Percentiles rank a stretch among this genome's conserved stretches.
Evolutionary conservation across 2,329 filamentous ascomycete species (phyloP).

Genomic region (Fusarium protoensiforme): DNA sequence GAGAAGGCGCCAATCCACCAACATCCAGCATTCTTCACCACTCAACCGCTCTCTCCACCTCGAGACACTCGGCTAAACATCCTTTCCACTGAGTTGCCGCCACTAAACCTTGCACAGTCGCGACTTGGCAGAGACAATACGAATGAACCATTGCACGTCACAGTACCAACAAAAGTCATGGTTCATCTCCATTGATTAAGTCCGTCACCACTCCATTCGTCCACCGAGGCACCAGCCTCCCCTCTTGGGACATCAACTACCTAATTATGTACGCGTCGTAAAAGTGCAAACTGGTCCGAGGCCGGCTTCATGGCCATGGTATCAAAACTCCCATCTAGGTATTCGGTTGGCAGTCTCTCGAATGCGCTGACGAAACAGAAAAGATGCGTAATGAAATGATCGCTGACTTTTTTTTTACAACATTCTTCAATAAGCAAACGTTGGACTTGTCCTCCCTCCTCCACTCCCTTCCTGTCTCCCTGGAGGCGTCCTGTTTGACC

Average conservation of each 20-base stretch:
- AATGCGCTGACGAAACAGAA: constrained; percentile 17
- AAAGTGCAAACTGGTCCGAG: constrained; percentile 36
- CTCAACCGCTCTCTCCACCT: background rate
- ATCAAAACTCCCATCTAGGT: constrained; percentile 26
- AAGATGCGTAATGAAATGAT: constrained; percentile 32
- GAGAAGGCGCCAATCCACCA: background rate
- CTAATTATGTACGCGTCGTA: constrained; percentile 41
- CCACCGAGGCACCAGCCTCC: constrained; percentile 5
- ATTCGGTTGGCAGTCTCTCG: constrained; percentile 24
- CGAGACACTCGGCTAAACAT: background rate
- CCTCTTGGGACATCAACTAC: constrained; percentile 18
- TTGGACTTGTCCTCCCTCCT: constrained; percentile 11
- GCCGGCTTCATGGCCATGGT: constrained; percentile 34
- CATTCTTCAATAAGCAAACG: constrained; percentile 36
- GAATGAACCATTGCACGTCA: background rate
- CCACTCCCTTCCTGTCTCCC: constrained; percentile 3
- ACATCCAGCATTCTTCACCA: constrained; percentile 25
- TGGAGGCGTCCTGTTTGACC: constrained; percentile 32
- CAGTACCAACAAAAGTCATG: constrained; percentile 10
- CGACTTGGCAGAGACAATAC: background rate
- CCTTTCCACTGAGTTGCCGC: background rate
- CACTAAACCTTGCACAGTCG: background rate
- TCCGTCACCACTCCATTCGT: constrained; percentile 10
- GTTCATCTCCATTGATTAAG: constrained; percentile 34
- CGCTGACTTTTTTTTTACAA: constrained; percentile 39